Percentiles rank a stretch among this genome's conserved stretches.
Conservation (phyloP, 805 yeast species). For the Teunomyces panamensis region DNA sequence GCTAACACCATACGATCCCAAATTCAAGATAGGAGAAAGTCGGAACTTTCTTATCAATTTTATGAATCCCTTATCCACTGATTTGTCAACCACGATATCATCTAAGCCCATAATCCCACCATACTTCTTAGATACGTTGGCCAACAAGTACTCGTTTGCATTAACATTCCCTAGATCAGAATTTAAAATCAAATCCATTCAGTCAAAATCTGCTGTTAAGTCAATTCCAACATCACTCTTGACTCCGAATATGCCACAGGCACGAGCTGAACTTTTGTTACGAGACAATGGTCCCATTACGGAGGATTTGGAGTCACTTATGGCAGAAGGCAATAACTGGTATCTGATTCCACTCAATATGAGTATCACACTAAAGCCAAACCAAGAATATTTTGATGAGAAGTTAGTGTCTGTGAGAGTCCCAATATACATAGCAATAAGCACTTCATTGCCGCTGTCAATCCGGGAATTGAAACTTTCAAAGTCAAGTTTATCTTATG, state of each 20-base stretch:
- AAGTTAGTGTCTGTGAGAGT: conserved; percentile 12
- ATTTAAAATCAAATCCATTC: conserved; percentile 16
- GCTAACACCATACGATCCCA: conserved; percentile 7
- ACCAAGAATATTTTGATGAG: too few relatives aligned
- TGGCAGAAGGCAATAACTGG: conserved; percentile 33
- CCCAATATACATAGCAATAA: conserved; percentile 30
- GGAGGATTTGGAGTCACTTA: conserved; percentile 12
- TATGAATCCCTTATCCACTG: conserved; percentile 27
- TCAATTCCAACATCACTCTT: conserved; percentile 34
- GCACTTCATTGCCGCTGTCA: conserved; percentile 21
- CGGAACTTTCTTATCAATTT: conserved; percentile 25
- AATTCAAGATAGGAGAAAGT: conserved; percentile 10
- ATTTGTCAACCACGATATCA: conserved; percentile 21
- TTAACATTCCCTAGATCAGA: conserved; percentile 26
- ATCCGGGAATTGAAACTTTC: conserved; percentile 14
- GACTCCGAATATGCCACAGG: conserved; percentile 24
- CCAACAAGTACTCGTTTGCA: conserved; percentile 4
- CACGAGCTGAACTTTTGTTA: conserved; percentile 30
- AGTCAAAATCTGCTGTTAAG: conserved; percentile 20
- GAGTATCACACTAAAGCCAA: background rate
- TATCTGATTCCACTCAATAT: conserved; percentile 29
- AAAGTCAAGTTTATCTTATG: conserved; percentile 18
- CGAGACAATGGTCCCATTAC: conserved; percentile 11
- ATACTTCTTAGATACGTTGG: conserved; percentile 1
- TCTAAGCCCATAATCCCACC: conserved; percentile 19